Percentiles rank a stretch among this genome's conserved stretches.
These are phyloP conservation scores for Xerophyta viscosa DNA, from an alignment of 106 monocot genomes.

Conservation along the genomic window DNA sequence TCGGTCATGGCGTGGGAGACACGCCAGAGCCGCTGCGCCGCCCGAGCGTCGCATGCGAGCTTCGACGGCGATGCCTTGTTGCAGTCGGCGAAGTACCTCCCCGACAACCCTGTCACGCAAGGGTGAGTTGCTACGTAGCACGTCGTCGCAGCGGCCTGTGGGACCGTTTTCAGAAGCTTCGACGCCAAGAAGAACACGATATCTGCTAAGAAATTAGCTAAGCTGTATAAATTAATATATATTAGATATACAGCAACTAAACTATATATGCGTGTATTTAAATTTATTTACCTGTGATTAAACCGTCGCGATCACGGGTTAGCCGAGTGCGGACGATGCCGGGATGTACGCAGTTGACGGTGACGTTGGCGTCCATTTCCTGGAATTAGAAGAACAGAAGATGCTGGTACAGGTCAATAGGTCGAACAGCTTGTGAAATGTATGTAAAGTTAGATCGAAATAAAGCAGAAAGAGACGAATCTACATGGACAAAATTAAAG, in stretches of 20 bases:
- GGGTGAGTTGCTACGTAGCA: constrained; percentile 63
- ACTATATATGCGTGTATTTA: too few species aligned
- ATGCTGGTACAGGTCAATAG: too few species aligned
- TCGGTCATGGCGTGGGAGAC: constrained; percentile 27
- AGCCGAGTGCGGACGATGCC: constrained; percentile 79
- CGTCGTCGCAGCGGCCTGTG: constrained; percentile 69
- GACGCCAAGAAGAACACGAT: constrained; percentile 31
- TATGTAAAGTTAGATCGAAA: too few species aligned
- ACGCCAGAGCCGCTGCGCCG: constrained; percentile 41
- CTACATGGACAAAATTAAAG: too few species aligned
- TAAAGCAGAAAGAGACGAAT: too few species aligned
- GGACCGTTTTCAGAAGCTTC: constrained; percentile 41
- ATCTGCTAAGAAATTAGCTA: constrained; percentile 11
- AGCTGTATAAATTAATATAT: neutral
- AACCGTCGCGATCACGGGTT: constrained; percentile 79
- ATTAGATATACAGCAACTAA: too few species aligned
- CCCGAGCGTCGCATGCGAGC: constrained; percentile 14
- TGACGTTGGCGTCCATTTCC: constrained; percentile 71
- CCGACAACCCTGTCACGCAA: constrained; percentile 28
- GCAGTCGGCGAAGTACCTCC: constrained; percentile 68
- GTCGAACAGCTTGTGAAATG: too few species aligned
- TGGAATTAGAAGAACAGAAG: too few species aligned
- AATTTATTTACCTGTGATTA: constrained; percentile 36
- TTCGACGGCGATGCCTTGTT: constrained; percentile 46
- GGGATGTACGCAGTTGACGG: constrained; percentile 81